Conservation (phyloP, 2,329 filamentous ascomycete genomes). For the Amauroascus niger region DNA sequence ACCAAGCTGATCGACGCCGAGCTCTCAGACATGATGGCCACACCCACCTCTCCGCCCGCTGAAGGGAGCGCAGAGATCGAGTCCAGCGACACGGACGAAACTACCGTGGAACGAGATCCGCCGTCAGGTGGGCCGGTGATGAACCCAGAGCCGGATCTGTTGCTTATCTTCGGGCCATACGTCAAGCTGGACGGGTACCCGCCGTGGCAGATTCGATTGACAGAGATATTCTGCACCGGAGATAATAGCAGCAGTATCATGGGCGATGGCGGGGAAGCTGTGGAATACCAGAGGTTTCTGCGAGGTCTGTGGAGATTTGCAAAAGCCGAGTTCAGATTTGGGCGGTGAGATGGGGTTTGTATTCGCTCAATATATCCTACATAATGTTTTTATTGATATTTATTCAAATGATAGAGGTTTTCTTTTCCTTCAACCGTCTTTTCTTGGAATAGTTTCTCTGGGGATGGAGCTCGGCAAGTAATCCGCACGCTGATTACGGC, state of each 20-base stretch:
- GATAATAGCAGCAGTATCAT: slow-evolving; percentile 31
- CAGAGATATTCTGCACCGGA: slow-evolving; percentile 71
- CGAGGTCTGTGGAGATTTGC: slow-evolving; percentile 74
- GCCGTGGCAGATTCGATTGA: slow-evolving; percentile 89
- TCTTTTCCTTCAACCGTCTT: neutral
- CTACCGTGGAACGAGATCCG: slow-evolving; percentile 13
- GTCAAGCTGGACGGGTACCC: slow-evolving; percentile 85
- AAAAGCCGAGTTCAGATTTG: slow-evolving; percentile 79
- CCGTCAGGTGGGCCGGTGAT: slow-evolving; percentile 34
- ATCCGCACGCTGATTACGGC: too few relatives aligned
- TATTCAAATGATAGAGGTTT: too few relatives aligned
- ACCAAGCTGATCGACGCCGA: slow-evolving; percentile 82
- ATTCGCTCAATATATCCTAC: neutral
- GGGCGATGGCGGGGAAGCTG: slow-evolving; percentile 38
- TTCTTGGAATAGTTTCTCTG: too few relatives aligned
- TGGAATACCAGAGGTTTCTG: slow-evolving; percentile 91
- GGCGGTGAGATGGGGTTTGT: slow-evolving; percentile 39
- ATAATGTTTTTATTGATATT: neutral
- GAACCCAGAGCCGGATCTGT: slow-evolving; percentile 79
- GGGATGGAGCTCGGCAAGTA: too few relatives aligned
- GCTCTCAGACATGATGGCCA: slow-evolving; percentile 49
- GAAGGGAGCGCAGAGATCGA: slow-evolving; percentile 25
- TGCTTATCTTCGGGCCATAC: slow-evolving; percentile 76
- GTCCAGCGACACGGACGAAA: slow-evolving; percentile 6
- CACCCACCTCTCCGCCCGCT: slow-evolving; percentile 16